Evolutionary conservation across 2,329 filamentous ascomycete species (phyloP).

Genomic region (Ascochyta viciae-villosae): DNA sequence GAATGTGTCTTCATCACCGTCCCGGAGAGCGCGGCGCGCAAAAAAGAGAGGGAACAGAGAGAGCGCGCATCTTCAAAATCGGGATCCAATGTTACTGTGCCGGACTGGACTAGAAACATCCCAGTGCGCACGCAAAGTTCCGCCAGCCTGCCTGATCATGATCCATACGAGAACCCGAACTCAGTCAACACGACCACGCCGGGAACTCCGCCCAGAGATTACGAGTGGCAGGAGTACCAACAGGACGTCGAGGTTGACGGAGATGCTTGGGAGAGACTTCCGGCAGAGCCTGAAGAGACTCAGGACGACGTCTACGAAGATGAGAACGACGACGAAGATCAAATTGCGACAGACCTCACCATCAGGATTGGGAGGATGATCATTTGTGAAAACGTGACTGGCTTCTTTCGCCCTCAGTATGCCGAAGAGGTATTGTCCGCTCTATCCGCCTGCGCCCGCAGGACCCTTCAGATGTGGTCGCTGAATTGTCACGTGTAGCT

Average conservation of each 20-base stretch:
- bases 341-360: constrained; percentile 48
- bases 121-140: constrained; percentile 42
- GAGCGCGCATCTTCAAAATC: constrained; percentile 35
- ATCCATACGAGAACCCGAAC: constrained; percentile 35
- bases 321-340: constrained; percentile 49
- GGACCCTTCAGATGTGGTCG: constrained; percentile 17
- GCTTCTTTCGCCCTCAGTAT: constrained; percentile 49
- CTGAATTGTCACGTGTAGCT: constrained; percentile 43
- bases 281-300: constrained; percentile 46
- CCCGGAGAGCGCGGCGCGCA: constrained; percentile 47
- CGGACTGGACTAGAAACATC: constrained; percentile 48
- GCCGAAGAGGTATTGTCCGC: constrained; percentile 48
- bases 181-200: constrained; percentile 45
- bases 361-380: constrained; percentile 50
- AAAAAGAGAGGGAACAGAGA: constrained; percentile 44
- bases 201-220: constrained; percentile 48
- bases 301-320: constrained; percentile 49
- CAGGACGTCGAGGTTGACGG: constrained; percentile 48
- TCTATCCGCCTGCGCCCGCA: constrained; percentile 21
- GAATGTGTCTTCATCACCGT: constrained; percentile 51
- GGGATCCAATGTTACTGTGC: constrained; percentile 35
- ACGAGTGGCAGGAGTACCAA: constrained; percentile 50
- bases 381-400: constrained; percentile 50
- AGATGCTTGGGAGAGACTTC: constrained; percentile 47
- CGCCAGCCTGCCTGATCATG: constrained; percentile 33